Conservation (phyloP, 2,329 filamentous ascomycete genomes). For the Arachnomyces sp. region DNA sequence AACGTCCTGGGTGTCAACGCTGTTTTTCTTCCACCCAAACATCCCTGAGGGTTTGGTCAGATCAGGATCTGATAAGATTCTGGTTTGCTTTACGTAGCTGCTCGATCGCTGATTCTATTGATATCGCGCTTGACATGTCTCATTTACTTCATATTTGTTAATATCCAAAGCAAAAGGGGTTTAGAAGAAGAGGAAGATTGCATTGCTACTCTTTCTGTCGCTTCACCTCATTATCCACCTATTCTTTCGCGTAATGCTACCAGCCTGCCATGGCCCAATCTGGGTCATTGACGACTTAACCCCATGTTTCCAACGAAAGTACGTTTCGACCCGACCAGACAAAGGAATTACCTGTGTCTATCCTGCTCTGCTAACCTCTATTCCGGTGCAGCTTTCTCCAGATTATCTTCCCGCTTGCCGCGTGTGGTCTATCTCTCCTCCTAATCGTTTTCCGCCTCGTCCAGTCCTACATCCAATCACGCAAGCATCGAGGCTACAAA, state of each 20-base stretch:
- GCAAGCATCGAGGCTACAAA: slow-evolving; percentile 52
- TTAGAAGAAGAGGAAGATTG: slow-evolving; percentile 3
- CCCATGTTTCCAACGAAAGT: slow-evolving; percentile 53
- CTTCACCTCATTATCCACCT: slow-evolving; percentile 10
- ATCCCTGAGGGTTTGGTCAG: too few relatives aligned
- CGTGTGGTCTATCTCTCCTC: slow-evolving; percentile 63
- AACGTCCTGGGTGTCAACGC: too few relatives aligned
- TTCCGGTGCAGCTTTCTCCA: slow-evolving; percentile 52
- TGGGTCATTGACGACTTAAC: slow-evolving; percentile 59
- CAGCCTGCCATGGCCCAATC: slow-evolving; percentile 49
- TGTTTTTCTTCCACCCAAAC: too few relatives aligned
- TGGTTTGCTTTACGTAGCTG: too few relatives aligned
- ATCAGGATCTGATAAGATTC: too few relatives aligned
- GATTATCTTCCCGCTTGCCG: slow-evolving; percentile 67
- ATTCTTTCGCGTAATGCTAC: slow-evolving; percentile 40
- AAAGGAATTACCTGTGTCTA: not conserved
- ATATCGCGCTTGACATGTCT: too few relatives aligned
- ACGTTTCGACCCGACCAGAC: slow-evolving; percentile 17
- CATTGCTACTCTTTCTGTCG: slow-evolving; percentile 6
- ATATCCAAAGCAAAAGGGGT: too few relatives aligned
- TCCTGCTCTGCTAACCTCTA: not conserved
- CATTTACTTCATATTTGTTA: too few relatives aligned
- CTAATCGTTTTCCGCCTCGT: slow-evolving; percentile 55
- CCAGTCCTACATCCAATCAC: slow-evolving; percentile 46
- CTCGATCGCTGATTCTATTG: too few relatives aligned